Evolutionary conservation across 1,139 yeast genomes (phyloP).

Genomic region (Eremothecium cymbalariae): DNA sequence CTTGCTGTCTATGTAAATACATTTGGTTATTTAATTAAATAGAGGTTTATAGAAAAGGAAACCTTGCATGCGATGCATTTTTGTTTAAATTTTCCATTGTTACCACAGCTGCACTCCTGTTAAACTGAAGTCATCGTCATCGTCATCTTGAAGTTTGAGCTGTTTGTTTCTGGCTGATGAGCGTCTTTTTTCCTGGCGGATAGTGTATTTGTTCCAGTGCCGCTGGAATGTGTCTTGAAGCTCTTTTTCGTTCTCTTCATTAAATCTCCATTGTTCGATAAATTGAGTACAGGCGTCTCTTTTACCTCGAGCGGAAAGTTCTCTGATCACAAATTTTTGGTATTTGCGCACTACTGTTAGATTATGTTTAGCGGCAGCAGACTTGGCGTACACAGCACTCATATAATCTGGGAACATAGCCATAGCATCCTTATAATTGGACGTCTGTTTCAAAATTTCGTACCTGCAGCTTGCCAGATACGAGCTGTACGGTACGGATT

Average conservation of each 20-base stretch:
- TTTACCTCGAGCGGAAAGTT: slow-evolving; percentile 14
- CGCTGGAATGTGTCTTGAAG: slow-evolving; percentile 12
- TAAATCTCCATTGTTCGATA: slow-evolving; percentile 20
- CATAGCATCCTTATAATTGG: slow-evolving; percentile 18
- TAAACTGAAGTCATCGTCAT: slow-evolving; percentile 6
- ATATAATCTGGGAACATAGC: slow-evolving; percentile 18
- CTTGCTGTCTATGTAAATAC: not conserved
- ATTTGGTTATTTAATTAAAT: too few relatives aligned
- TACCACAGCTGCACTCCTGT: slow-evolving; percentile 4
- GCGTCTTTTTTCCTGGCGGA: not conserved
- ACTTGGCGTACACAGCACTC: slow-evolving; percentile 12
- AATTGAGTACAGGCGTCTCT: slow-evolving; percentile 15
- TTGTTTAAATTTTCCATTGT: too few relatives aligned
- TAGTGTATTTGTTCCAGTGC: slow-evolving; percentile 7
- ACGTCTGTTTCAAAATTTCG: slow-evolving; percentile 9
- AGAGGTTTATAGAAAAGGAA: too few relatives aligned
- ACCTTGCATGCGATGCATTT: too few relatives aligned
- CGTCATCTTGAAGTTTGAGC: slow-evolving; percentile 3
- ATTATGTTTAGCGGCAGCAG: slow-evolving; percentile 10
- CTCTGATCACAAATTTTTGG: slow-evolving; percentile 19
- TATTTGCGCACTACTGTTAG: slow-evolving; percentile 13
- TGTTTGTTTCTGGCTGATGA: slow-evolving; percentile 7
- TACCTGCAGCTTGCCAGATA: slow-evolving; percentile 12
- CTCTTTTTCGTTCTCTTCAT: slow-evolving; percentile 12
- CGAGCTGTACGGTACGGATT: slow-evolving; percentile 15